Conservation (phyloP, 2,329 filamentous ascomycete genomes). For the Microdochium nivale region DNA sequence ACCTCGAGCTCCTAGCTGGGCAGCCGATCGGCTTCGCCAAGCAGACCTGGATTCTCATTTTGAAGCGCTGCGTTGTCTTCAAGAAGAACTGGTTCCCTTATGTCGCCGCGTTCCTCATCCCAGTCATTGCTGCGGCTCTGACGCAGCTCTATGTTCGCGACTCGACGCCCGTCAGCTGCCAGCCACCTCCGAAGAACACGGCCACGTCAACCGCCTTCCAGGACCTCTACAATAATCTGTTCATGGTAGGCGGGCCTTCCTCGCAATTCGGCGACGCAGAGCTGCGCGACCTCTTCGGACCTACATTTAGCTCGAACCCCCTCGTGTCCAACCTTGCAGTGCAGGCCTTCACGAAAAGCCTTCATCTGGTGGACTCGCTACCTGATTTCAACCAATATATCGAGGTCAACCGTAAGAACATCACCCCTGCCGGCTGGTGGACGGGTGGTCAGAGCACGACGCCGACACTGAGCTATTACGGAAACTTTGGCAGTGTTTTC, state of each 20-base stretch:
- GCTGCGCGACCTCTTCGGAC: slow-evolving; percentile 24
- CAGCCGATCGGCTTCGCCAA: slow-evolving; percentile 57
- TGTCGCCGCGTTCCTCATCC: slow-evolving; percentile 64
- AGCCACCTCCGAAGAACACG: slow-evolving; percentile 18
- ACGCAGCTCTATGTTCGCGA: slow-evolving; percentile 66
- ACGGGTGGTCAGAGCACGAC: slow-evolving; percentile 50
- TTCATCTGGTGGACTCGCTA: slow-evolving; percentile 53
- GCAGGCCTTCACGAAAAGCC: slow-evolving; percentile 19
- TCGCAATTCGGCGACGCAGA: slow-evolving; percentile 25
- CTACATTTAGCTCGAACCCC: slow-evolving; percentile 6
- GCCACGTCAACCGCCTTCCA: slow-evolving; percentile 28
- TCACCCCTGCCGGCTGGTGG: slow-evolving; percentile 76
- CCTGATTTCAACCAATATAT: slow-evolving; percentile 63
- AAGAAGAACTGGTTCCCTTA: slow-evolving; percentile 73
- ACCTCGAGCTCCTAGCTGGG: slow-evolving; percentile 57
- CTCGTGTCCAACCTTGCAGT: not conserved
- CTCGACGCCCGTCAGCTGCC: slow-evolving; percentile 33
- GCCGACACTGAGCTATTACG: slow-evolving; percentile 65
- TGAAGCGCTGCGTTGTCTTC: slow-evolving; percentile 69
- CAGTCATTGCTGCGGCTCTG: slow-evolving; percentile 69
- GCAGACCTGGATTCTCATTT: slow-evolving; percentile 68
- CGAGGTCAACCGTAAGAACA: slow-evolving; percentile 49
- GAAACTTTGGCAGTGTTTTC: slow-evolving; percentile 46
- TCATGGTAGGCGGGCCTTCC: slow-evolving; percentile 34
- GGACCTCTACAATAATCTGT: slow-evolving; percentile 22